A percentile compares a stretch with the other conserved stretches of the same genome.
Conservation (phyloP, 257 asterid genomes). For the Echites panduratus region DNA sequence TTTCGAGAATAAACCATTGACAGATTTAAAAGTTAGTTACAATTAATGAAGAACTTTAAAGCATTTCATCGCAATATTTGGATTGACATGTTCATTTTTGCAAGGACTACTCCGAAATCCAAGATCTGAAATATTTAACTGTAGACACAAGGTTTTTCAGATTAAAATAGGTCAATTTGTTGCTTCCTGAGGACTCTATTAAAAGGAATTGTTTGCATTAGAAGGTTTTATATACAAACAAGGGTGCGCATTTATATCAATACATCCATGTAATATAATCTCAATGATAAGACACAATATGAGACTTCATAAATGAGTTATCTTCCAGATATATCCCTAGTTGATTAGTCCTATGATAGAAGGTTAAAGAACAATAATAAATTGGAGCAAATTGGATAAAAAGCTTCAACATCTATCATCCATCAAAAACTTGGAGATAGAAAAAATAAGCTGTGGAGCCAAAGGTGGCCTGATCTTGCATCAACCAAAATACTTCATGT, state of each 20-base stretch:
- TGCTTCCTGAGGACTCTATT: background rate
- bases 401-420: background rate
- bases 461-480: background rate
- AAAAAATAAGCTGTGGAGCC: background rate
- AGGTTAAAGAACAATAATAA: background rate
- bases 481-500: too few species aligned
- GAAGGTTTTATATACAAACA: background rate
- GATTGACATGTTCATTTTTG: too few species aligned
- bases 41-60: background rate
- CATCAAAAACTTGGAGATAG: background rate
- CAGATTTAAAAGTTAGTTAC: background rate
- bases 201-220: background rate
- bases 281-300: too few species aligned
- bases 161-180: background rate
- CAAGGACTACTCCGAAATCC: constrained; percentile 62
- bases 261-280: background rate
- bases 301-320: background rate
- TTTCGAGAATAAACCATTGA: background rate
- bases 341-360: background rate
- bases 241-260: background rate
- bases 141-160: background rate
- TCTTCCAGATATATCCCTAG: background rate
- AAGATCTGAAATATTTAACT: constrained; percentile 43
- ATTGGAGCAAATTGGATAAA: background rate
- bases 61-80: background rate